A percentile compares a stretch with the other conserved stretches of the same genome.
Conservation (phyloP, 495 filamentous ascomycete species). For the Neurospora sp. region DNA sequence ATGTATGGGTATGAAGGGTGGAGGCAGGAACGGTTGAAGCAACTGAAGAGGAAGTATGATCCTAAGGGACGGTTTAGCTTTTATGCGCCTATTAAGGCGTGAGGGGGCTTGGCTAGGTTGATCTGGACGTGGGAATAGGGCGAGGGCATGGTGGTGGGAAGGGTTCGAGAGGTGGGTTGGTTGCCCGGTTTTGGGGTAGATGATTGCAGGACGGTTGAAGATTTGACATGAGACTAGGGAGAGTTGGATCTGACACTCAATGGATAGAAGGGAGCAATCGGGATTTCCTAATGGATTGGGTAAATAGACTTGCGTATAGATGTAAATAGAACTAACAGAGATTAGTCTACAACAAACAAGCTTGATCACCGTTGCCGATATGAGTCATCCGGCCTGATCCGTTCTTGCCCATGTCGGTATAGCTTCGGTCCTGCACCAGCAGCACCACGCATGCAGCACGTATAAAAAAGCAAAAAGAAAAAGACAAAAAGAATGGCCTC, state of each 20-base stretch:
- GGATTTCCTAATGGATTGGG: not conserved
- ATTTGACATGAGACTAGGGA: not conserved
- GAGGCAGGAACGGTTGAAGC: slow-evolving; percentile 31
- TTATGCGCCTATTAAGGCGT: slow-evolving; percentile 29
- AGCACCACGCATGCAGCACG: not conserved
- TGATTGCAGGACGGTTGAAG: not conserved
- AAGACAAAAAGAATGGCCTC: not conserved
- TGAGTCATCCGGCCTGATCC: not conserved
- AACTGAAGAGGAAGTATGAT: slow-evolving; percentile 49
- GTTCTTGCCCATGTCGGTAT: not conserved
- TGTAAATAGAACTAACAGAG: not conserved
- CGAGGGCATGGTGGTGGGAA: not conserved
- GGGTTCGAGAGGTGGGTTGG: not conserved
- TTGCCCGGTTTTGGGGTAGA: not conserved
- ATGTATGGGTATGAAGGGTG: slow-evolving; percentile 45
- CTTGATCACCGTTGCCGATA: not conserved
- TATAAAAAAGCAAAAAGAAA: not conserved
- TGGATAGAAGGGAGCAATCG: not conserved
- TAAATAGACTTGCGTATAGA: not conserved
- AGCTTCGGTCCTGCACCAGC: not conserved
- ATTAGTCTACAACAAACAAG: not conserved
- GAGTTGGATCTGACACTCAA: not conserved
- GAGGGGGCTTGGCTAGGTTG: not conserved
- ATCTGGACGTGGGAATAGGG: not conserved
- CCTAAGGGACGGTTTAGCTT: slow-evolving; percentile 42